These are phyloP conservation scores for Vitis hybrid DNA, from an alignment of 177 flowering plant genomes.

Conservation along the genomic window DNA sequence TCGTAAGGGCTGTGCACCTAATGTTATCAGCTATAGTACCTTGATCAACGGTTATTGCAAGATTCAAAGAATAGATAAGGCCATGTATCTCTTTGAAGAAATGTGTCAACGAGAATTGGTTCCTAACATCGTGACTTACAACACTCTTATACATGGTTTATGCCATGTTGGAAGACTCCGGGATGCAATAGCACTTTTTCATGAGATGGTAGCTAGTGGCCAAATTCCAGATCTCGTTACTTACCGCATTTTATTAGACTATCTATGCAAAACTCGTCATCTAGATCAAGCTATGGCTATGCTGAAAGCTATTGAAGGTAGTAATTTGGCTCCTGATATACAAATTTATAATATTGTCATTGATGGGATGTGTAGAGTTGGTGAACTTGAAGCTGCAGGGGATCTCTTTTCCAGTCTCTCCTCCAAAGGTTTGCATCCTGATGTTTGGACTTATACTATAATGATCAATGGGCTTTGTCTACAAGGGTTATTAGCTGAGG, in stretches of 20 bases:
- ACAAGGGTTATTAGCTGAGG: slow-evolving; percentile 3
- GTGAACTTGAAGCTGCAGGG: slow-evolving; percentile 1
- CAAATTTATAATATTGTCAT: background rate
- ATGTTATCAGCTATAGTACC: slow-evolving; percentile 2
- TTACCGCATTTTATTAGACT: background rate
- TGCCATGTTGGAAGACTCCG: background rate
- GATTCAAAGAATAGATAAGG: background rate
- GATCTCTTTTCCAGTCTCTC: slow-evolving; percentile 5
- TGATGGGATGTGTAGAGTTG: slow-evolving; percentile 3
- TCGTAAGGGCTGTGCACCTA: background rate
- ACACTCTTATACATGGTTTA: background rate
- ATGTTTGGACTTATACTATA: slow-evolving; percentile 3
- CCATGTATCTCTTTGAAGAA: background rate
- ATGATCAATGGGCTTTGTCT: slow-evolving; percentile 12
- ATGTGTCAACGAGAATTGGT: background rate
- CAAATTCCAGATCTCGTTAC: background rate
- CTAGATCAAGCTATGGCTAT: background rate
- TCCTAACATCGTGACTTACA: background rate
- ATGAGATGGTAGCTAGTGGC: background rate
- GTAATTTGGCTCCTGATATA: background rate
- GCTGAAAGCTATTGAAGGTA: background rate
- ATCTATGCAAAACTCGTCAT: background rate
- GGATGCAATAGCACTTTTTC: background rate
- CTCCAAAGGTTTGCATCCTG: background rate
- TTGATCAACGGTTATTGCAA: slow-evolving; percentile 2